Conservation (phyloP, 1,284 basidiomycete genomes). For the Abortiporus biennis region DNA sequence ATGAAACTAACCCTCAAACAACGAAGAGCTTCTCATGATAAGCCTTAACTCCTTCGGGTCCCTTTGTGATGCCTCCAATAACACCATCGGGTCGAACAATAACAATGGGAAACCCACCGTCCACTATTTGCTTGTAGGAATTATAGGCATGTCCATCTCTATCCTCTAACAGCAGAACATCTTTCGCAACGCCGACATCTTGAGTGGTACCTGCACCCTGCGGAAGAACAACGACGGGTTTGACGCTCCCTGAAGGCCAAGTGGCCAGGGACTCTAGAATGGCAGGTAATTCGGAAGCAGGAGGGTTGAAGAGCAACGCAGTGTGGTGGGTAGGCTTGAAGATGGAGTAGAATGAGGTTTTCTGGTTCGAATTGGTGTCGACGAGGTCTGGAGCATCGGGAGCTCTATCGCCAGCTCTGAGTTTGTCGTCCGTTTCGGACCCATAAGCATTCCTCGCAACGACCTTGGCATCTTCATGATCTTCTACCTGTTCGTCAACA, state of each 20-base stretch:
- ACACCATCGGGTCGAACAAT: no score
- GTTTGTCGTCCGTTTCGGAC: conserved; percentile 7
- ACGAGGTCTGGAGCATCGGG: conserved; percentile 33
- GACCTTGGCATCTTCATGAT: not conserved
- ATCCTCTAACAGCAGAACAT: no score
- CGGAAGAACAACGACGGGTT: not conserved
- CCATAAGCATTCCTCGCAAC: not conserved
- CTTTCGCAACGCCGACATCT: no score
- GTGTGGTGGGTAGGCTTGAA: not conserved
- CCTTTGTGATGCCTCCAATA: no score
- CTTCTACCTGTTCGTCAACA: no score
- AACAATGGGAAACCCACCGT: no score
- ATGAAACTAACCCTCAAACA: no score
- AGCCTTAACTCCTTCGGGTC: no score
- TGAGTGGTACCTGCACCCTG: no score
- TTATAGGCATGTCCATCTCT: no score
- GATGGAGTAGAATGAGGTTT: not conserved
- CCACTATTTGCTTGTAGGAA: no score
- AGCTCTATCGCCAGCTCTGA: conserved; percentile 37
- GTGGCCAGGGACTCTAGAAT: not conserved
- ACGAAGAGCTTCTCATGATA: no score
- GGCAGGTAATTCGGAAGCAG: not conserved
- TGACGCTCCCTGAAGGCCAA: not conserved
- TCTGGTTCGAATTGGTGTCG: not conserved
- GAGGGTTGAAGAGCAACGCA: not conserved